phyloP scores from a whole-genome alignment of 768 basidiomycete genomes.

The Albatrellus ellisii region DNA sequence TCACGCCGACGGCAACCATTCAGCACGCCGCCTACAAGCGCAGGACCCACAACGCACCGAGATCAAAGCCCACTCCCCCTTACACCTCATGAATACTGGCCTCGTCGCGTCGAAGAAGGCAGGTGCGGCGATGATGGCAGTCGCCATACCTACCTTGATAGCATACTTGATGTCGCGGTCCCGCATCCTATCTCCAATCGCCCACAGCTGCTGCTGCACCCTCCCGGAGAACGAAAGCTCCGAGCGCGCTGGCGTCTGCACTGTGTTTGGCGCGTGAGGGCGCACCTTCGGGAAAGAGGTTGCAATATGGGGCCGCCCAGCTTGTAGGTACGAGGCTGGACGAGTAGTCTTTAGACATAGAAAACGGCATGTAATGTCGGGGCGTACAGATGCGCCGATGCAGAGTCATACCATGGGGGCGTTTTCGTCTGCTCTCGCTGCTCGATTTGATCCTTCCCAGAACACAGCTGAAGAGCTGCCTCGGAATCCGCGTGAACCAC shows the following conservation, averaged over 20 bases:
- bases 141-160: conserved; percentile 76
- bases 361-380: not conserved
- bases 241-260: conserved; percentile 58
- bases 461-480: conserved; percentile 4
- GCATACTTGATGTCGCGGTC: conserved; percentile 79
- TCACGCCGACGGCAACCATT: conserved; percentile 1
- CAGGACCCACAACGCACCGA: conserved; percentile 39
- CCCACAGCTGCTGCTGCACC: conserved; percentile 62
- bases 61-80: conserved; percentile 94
- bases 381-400: conserved; percentile 18
- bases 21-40: not conserved
- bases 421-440: conserved; percentile 2
- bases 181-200: conserved; percentile 44
- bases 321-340: conserved; percentile 37
- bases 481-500: conserved; percentile 27
- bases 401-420: conserved; percentile 10
- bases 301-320: conserved; percentile 23
- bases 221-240: conserved; percentile 48
- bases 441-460: not conserved
- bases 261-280: conserved; percentile 77
- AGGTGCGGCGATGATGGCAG: conserved; percentile 71
- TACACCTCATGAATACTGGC: conserved; percentile 64
- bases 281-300: conserved; percentile 71
- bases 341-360: not conserved
- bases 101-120: conserved; percentile 78